Base-by-base conservation (phyloP, 768 basidiomycete genomes). In the Mycena metata region DNA sequence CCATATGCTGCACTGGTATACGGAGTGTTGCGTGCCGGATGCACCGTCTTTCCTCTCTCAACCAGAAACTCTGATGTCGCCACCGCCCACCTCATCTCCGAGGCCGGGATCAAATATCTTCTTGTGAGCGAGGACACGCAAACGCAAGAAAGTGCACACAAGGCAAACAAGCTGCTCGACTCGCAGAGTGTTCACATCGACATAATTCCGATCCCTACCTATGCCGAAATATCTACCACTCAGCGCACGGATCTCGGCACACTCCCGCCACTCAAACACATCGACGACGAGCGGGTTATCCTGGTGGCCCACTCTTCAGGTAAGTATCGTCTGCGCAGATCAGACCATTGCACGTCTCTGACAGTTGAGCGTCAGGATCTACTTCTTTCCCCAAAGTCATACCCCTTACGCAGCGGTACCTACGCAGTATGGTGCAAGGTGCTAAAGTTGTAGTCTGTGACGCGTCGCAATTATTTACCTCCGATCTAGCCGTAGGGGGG, bases 31-130 rank as follows among this genome's bases (percentile, higher is more conserved):
- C 64, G 64, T 10, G 64, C 64, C 21, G 64, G 56, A 23, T 59
- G 30, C 15, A 42, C 64, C 4, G 64, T 59, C 9, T 65, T 65
- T n/a, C 64, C 64, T 23, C 56, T 65, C 19, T 65, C 64, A 15
- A 58, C 64, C 17, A 51, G 62, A 41, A 64, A 64, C 16, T 64
- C 62, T 17, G 62, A 35, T 5, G 45, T 41, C 54, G 62, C 62
- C 1, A 56, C 47, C 24, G 52, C 45, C 33, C 63, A 64, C 39
- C 63, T 64, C 6, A 64, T 64, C 24, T 35, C 63, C n/a, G 55
- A 64, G 63, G 57, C 63, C 0, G 46, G 46, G 21, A 23, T 64
- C 35, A 41, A 42, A 13, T 64, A 49, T 39, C 63, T 64, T 1
- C 55, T 64, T 1, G 39, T 64, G 15, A 64, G 63, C 23, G 35